These are phyloP conservation scores for Pelargonium fulgidum DNA, from an alignment of 441 rosid genomes.

Conservation along the genomic window DNA sequence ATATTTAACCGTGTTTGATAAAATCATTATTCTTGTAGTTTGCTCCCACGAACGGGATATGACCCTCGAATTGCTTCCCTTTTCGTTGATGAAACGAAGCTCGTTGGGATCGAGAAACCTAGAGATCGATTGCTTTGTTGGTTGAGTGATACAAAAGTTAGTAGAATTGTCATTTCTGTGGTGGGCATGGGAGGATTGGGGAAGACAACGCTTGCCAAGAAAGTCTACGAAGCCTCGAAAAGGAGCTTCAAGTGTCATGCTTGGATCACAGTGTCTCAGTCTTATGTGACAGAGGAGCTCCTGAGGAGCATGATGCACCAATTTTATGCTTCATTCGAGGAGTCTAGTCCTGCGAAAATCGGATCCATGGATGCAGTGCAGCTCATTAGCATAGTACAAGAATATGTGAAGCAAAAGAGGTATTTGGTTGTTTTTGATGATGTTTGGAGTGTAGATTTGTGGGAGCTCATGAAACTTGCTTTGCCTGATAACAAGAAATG, in stretches of 20 bases:
- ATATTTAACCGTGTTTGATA: too few species aligned
- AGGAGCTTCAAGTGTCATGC: too few species aligned
- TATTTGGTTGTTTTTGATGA: constrained; percentile 2
- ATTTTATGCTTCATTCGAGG: background rate
- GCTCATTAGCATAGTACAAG: background rate
- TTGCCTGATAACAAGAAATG: background rate
- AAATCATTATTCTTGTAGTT: too few species aligned
- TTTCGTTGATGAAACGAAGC: constrained; percentile 19
- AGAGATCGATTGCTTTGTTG: constrained; percentile 11
- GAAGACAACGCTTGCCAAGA: constrained; percentile 19
- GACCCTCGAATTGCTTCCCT: constrained; percentile 13
- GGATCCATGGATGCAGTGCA: background rate
- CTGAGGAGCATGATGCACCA: background rate
- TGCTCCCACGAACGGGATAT: too few species aligned
- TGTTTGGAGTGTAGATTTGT: background rate
- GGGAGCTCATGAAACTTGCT: background rate
- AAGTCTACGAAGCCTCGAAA: background rate
- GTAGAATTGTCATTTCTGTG: constrained; percentile 20
- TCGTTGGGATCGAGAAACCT: constrained; percentile 27
- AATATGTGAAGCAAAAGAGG: background rate
- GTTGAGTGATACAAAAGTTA: constrained; percentile 7
- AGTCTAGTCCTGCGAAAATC: background rate
- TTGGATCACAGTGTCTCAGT: too few species aligned
- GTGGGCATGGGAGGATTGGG: constrained; percentile 21
- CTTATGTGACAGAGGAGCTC: background rate